These are phyloP conservation scores for Beta vulgaris DNA, from an alignment of 148 eudicot species.

Conservation along the genomic window DNA sequence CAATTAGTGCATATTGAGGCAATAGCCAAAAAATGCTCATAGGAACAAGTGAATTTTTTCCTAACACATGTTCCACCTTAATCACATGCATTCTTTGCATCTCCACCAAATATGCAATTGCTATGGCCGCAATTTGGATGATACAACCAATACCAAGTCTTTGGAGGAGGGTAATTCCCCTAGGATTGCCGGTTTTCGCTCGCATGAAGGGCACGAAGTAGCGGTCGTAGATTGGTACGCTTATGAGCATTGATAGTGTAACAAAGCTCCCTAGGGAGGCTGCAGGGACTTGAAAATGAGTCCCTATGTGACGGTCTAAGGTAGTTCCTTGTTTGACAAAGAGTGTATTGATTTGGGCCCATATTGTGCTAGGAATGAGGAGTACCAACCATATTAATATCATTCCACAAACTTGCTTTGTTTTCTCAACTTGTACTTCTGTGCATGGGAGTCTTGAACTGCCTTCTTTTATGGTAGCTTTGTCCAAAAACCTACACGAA, in stretches of 20 bases:
- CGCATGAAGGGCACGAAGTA: constrained; percentile 74
- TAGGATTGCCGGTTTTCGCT: constrained; percentile 52
- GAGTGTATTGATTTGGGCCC: constrained; percentile 90
- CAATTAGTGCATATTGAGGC: constrained; percentile 80
- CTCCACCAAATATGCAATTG: constrained; percentile 57
- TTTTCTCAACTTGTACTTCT: constrained; percentile 71
- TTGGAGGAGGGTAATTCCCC: constrained; percentile 76
- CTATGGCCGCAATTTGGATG: constrained; percentile 70
- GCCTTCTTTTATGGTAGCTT: constrained; percentile 59
- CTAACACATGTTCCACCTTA: constrained; percentile 30
- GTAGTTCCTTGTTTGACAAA: constrained; percentile 92
- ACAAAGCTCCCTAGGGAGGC: constrained; percentile 82
- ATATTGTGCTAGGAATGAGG: constrained; percentile 77
- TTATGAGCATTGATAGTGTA: constrained; percentile 65
- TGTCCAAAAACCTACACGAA: constrained; percentile 64
- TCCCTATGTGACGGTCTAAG: constrained; percentile 51
- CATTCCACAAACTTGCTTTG: constrained; percentile 81
- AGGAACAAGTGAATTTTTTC: constrained; percentile 43
- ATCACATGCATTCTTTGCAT: constrained; percentile 55
- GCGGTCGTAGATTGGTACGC: constrained; percentile 71
- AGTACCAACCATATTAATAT: constrained; percentile 65
- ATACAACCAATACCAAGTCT: constrained; percentile 68
- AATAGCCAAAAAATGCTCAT: constrained; percentile 69
- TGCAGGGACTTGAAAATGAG: constrained; percentile 60
- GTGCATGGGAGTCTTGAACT: constrained; percentile 51